Percentiles rank a stretch among this genome's conserved stretches.
Evolutionary conservation across 2,329 filamentous ascomycete genomes (phyloP).

Genomic region (Sclerotinia trifoliorum): DNA sequence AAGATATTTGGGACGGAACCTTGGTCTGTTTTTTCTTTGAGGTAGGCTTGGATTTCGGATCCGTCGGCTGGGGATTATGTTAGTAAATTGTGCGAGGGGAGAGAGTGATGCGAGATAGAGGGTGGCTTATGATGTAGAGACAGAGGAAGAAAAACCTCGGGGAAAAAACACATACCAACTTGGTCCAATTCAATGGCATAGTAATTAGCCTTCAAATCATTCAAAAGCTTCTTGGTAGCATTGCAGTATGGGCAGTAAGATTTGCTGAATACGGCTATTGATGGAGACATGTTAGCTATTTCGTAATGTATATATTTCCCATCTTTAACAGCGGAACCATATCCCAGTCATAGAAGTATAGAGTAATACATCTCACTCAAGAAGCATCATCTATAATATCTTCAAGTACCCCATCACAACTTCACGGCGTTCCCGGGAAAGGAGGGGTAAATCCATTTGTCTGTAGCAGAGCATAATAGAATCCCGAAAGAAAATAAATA

Average conservation of each 20-base stretch:
- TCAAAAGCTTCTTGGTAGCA: constrained; percentile 73
- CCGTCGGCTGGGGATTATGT: constrained; percentile 65
- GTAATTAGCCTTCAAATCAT: constrained; percentile 68
- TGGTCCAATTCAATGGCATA: constrained; percentile 80
- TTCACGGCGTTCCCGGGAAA: not conserved
- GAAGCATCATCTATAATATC: not conserved
- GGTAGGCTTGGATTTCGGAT: constrained; percentile 75
- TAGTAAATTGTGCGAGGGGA: too few relatives aligned
- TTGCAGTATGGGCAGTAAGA: constrained; percentile 93
- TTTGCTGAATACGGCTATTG: constrained; percentile 88
- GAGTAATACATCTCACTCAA: not conserved
- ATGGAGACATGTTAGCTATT: not conserved
- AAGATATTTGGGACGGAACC: constrained; percentile 94
- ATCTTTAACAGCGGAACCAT: too few relatives aligned
- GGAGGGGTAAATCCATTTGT: not conserved
- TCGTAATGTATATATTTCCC: not conserved
- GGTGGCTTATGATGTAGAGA: not conserved
- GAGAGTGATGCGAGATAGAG: too few relatives aligned
- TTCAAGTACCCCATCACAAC: not conserved
- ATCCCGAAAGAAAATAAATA: not conserved
- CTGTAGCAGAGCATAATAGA: not conserved
- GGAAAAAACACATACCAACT: constrained; percentile 59
- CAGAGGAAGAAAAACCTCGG: not conserved
- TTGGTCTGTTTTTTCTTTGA: constrained; percentile 77
- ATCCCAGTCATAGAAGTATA: too few relatives aligned